These are phyloP conservation scores for Neofusicoccum umdonicola DNA, from an alignment of 2,329 filamentous ascomycete genomes.

Conservation along the genomic window DNA sequence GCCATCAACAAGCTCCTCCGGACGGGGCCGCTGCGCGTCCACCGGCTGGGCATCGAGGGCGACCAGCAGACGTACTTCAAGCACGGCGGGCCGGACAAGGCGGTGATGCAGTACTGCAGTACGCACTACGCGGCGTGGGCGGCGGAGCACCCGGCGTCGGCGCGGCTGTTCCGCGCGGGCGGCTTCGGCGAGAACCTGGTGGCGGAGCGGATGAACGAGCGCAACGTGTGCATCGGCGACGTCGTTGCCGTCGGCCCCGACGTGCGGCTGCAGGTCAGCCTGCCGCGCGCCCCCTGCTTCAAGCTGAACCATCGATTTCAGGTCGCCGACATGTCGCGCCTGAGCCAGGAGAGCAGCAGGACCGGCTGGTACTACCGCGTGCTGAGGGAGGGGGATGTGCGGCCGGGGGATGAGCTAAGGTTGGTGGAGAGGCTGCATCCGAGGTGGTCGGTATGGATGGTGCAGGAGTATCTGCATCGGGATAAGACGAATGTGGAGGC, in stretches of 20 bases:
- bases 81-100: constrained; percentile 64
- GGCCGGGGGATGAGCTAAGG: constrained; percentile 56
- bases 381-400: constrained; percentile 53
- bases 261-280: constrained; percentile 57
- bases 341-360: constrained; percentile 55
- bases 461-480: constrained; percentile 63
- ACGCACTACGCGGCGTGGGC: constrained; percentile 59
- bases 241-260: constrained; percentile 51
- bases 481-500: constrained; percentile 48
- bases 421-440: constrained; percentile 57
- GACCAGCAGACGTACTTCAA: constrained; percentile 63
- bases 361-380: constrained; percentile 68
- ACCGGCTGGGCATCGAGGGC: constrained; percentile 51
- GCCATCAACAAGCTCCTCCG: constrained; percentile 57
- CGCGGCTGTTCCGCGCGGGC: constrained; percentile 54
- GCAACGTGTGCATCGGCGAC: constrained; percentile 65
- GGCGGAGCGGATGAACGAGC: constrained; percentile 58
- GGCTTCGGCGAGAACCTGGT: constrained; percentile 67
- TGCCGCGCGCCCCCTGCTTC: constrained; percentile 65
- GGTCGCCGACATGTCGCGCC: constrained; percentile 60
- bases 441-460: constrained; percentile 60
- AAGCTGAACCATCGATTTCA: constrained; percentile 68
- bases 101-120: constrained; percentile 60
- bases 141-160: constrained; percentile 51
- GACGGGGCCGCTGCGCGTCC: constrained; percentile 47